Evolutionary conservation across 768 basidiomycete genomes (phyloP).

Genomic region (Cubamyces sp.): DNA sequence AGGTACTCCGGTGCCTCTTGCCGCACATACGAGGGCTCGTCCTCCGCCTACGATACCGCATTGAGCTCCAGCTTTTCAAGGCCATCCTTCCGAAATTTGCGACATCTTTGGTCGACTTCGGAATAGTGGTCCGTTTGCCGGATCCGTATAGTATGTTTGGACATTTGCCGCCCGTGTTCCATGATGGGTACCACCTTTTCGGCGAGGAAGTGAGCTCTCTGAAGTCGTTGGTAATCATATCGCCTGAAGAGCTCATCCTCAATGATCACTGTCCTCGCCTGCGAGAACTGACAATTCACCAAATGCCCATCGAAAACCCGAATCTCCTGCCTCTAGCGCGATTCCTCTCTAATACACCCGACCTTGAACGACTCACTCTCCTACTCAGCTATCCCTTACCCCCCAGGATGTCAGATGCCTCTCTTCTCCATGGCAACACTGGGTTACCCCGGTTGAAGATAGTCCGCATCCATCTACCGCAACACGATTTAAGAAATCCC

Average conservation of each 20-base stretch:
- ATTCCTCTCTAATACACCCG: neutral
- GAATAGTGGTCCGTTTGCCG: neutral
- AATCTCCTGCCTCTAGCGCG: neutral
- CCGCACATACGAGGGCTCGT: neutral
- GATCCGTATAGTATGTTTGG: no score
- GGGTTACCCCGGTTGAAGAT: no score
- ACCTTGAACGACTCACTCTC: no score
- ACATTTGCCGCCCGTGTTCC: neutral
- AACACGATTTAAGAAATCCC: no score
- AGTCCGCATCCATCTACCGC: no score
- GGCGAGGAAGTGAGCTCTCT: neutral
- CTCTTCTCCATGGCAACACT: no score
- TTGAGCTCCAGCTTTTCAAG: neutral
- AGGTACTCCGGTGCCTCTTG: neutral
- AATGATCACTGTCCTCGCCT: neutral
- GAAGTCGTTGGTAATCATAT: neutral
- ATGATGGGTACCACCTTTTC: neutral
- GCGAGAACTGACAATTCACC: neutral
- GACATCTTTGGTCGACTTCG: neutral
- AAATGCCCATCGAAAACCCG: neutral
- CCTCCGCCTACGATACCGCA: neutral
- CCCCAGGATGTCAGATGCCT: no score
- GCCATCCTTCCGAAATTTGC: neutral
- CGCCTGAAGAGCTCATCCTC: neutral
- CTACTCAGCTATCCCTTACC: no score